Evolutionary conservation across 805 yeast species (phyloP).

Genomic region (Lachancea nothofagi): DNA sequence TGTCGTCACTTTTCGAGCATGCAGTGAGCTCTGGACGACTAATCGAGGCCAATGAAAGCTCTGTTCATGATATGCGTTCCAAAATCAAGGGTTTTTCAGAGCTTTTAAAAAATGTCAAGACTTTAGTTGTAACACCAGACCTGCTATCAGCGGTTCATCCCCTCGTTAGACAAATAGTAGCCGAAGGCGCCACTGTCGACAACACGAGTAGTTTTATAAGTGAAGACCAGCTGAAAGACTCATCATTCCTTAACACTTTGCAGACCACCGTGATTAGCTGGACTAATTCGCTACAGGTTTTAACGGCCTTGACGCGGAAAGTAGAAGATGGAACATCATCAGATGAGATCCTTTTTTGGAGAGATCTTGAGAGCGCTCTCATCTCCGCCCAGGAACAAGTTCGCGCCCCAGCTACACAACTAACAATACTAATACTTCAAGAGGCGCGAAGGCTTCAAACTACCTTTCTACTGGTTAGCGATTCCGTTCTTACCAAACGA

Average conservation of each 20-base stretch:
- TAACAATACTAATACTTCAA: constrained; percentile 56
- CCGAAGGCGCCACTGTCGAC: constrained; percentile 28
- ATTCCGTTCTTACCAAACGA: constrained; percentile 59
- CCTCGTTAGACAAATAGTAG: constrained; percentile 38
- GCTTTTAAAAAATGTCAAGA: constrained; percentile 63
- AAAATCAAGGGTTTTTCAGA: constrained; percentile 63
- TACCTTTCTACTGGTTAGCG: constrained; percentile 64
- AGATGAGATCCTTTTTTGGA: constrained; percentile 79
- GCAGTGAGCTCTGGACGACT: constrained; percentile 7
- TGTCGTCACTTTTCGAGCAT: constrained; percentile 65
- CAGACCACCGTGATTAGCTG: constrained; percentile 68
- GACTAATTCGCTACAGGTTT: constrained; percentile 50
- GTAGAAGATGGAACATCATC: constrained; percentile 49
- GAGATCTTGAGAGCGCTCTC: constrained; percentile 59
- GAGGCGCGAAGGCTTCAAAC: constrained; percentile 76
- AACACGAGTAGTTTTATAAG: constrained; percentile 31
- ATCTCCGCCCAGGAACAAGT: constrained; percentile 53
- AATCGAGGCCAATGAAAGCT: constrained; percentile 24
- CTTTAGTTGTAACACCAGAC: constrained; percentile 64
- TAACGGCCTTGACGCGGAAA: constrained; percentile 40
- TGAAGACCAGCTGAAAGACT: constrained; percentile 40
- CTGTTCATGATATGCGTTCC: constrained; percentile 46
- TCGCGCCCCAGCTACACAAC: constrained; percentile 44
- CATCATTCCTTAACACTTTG: constrained; percentile 57
- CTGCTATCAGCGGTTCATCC: constrained; percentile 49